Conservation (phyloP, 2,329 filamentous ascomycete genomes). For the Aspergillus flavus region DNA sequence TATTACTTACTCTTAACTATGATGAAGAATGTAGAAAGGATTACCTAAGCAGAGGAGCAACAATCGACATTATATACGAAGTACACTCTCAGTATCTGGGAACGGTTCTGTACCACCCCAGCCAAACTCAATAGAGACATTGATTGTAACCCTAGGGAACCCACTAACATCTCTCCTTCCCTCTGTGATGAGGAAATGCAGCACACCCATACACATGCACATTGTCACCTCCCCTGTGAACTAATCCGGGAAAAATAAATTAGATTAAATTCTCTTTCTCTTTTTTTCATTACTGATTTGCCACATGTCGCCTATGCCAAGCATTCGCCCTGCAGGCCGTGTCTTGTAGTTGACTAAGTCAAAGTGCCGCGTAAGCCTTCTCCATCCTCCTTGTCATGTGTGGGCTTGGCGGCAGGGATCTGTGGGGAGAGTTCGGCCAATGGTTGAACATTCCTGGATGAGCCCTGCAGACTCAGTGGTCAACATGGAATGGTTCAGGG, state of each 20-base stretch:
- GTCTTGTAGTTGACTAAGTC: neutral
- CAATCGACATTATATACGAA: neutral
- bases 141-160: neutral
- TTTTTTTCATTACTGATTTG: conserved; percentile 4
- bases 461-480: neutral
- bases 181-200: neutral
- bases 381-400: conserved; percentile 28
- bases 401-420: conserved; percentile 20
- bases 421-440: conserved; percentile 18
- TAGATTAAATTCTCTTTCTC: neutral
- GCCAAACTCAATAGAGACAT: neutral
- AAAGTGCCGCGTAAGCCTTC: conserved; percentile 28
- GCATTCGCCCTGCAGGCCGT: conserved; percentile 17
- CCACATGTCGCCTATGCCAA: conserved; percentile 19
- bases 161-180: neutral
- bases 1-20: neutral
- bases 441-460: conserved; percentile 3
- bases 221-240: neutral
- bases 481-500: conserved; percentile 5
- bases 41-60: neutral
- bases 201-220: neutral
- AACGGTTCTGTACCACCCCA: neutral
- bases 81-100: neutral
- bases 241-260: neutral
- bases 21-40: neutral